Percentiles rank a stretch among this genome's conserved stretches.
Evolutionary conservation across 2,329 filamentous ascomycete genomes (phyloP).

Genomic region (Verticillium tricorpus): DNA sequence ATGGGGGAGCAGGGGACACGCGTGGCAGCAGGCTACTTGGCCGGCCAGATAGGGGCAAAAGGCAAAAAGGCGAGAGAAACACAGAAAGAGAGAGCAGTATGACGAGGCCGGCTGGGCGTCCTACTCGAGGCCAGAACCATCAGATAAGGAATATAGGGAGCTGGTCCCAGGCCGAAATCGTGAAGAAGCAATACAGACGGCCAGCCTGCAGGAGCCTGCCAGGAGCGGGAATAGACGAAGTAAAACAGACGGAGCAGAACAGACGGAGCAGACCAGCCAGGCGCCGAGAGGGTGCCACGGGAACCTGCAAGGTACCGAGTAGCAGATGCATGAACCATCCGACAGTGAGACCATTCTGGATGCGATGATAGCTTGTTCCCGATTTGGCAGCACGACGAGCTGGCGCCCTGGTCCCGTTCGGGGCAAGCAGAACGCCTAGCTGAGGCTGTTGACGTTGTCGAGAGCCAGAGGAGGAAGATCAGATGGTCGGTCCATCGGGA

Average conservation of each 20-base stretch:
- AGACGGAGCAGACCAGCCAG: neutral
- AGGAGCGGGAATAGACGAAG: neutral
- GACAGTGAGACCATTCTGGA: neutral
- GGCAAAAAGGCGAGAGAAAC: neutral
- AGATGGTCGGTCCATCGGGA: neutral
- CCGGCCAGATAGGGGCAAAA: neutral
- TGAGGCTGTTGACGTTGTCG: neutral
- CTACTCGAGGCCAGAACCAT: neutral
- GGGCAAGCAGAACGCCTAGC: neutral
- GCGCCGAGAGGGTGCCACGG: neutral
- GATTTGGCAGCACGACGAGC: neutral
- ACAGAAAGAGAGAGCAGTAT: neutral
- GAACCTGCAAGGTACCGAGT: neutral
- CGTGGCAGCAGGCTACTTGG: conserved; percentile 1
- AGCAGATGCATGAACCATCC: neutral
- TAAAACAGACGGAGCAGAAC: neutral
- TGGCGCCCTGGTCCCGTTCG: neutral
- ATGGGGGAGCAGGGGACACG: neutral
- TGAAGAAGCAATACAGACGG: neutral
- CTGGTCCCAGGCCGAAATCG: too few relatives aligned
- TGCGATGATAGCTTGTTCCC: neutral
- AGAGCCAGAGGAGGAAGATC: neutral
- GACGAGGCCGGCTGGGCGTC: too few relatives aligned
- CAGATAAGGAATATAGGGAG: neutral
- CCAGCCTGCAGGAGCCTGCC: neutral